phyloP scores from a whole-genome alignment of 1,284 basidiomycete genomes.

The Irpex sp. region DNA sequence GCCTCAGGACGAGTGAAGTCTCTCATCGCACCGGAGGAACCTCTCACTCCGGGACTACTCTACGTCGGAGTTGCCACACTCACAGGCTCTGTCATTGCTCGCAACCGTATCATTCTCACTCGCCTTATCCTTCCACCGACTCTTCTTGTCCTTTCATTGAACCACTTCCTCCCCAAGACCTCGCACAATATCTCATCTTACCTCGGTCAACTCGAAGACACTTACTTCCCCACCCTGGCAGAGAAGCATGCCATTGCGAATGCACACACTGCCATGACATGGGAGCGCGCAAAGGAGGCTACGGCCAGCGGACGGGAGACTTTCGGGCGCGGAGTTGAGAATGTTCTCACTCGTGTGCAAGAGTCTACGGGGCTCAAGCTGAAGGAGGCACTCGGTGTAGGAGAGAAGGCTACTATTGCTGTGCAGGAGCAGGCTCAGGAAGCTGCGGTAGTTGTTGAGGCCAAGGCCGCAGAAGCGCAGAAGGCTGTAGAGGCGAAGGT shows the following conservation, averaged over 20 bases:
- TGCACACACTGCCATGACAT: constrained; percentile 56
- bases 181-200: constrained; percentile 66
- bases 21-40: constrained; percentile 75
- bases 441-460: not conserved
- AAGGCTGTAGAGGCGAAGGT: constrained; percentile 3
- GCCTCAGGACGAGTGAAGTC: constrained; percentile 73
- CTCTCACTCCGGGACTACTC: constrained; percentile 80
- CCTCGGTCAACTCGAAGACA: constrained; percentile 67
- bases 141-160: constrained; percentile 60
- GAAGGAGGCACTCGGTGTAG: constrained; percentile 53
- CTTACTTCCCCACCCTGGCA: constrained; percentile 63
- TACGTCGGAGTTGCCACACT: constrained; percentile 88
- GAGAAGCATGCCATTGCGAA: constrained; percentile 67
- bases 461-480: constrained; percentile 1
- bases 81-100: constrained; percentile 81
- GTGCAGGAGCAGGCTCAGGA: constrained; percentile 4
- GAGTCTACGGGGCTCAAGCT: constrained; percentile 71
- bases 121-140: constrained; percentile 71
- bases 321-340: constrained; percentile 43
- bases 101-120: constrained; percentile 65
- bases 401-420: constrained; percentile 11
- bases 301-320: constrained; percentile 28
- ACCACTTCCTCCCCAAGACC: constrained; percentile 82
- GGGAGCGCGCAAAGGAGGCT: constrained; percentile 29
- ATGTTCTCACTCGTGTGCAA: constrained; percentile 58